phyloP scores from a whole-genome alignment of 2,329 filamentous ascomycete genomes.

The Calonectria leucothoes region DNA sequence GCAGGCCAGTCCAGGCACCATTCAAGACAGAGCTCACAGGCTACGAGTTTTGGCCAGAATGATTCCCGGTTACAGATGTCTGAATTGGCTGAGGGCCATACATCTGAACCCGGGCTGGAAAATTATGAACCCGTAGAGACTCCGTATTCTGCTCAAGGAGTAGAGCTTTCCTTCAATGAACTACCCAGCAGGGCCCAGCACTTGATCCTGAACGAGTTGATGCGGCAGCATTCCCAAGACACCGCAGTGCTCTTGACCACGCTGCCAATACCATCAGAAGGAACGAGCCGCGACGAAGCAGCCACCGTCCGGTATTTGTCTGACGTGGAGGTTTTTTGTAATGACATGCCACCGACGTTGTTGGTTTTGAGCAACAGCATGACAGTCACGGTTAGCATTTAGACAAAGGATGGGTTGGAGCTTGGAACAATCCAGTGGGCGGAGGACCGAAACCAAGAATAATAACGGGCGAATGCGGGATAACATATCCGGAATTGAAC shows the following conservation, averaged over 20 bases:
- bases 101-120: constrained; percentile 27
- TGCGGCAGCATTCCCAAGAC: constrained; percentile 73
- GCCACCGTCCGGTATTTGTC: constrained; percentile 80
- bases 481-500: constrained; percentile 6
- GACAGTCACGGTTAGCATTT: constrained; percentile 85
- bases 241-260: constrained; percentile 88
- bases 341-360: constrained; percentile 79
- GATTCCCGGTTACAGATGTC: constrained; percentile 57
- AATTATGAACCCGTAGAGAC: constrained; percentile 48
- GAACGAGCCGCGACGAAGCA: constrained; percentile 76
- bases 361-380: constrained; percentile 90
- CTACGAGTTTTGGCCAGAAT: constrained; percentile 44
- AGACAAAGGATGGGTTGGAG: constrained; percentile 17
- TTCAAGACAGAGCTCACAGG: constrained; percentile 52
- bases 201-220: constrained; percentile 87
- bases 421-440: not conserved
- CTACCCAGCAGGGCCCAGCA: constrained; percentile 87
- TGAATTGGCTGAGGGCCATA: constrained; percentile 56
- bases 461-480: constrained; percentile 1
- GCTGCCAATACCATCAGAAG: constrained; percentile 82
- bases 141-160: constrained; percentile 67
- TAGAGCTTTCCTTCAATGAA: constrained; percentile 87
- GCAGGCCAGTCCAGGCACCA: constrained; percentile 47
- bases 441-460: not conserved
- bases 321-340: constrained; percentile 82